Conservation (phyloP, 2,329 filamentous ascomycete genomes). For the Cucurbitaria berberidis region DNA sequence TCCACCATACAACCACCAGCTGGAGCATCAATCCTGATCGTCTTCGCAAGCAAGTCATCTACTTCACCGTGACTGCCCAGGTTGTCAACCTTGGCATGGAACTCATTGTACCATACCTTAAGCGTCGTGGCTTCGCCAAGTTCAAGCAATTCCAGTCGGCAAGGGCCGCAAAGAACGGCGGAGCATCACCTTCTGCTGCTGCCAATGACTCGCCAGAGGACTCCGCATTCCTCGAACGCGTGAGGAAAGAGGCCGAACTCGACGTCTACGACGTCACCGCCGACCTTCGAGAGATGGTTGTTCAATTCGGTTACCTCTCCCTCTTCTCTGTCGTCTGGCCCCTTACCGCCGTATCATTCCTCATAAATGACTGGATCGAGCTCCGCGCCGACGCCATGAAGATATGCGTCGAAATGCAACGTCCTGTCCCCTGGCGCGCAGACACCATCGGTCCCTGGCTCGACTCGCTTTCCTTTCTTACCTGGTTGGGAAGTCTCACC, state of each 20-base stretch:
- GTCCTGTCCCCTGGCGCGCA: constrained; percentile 85
- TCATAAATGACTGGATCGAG: constrained; percentile 96
- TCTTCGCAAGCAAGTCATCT: constrained; percentile 90
- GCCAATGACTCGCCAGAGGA: constrained; percentile 77
- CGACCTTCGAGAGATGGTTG: constrained; percentile 76
- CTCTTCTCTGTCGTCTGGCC: constrained; percentile 96
- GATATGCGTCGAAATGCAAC: constrained; percentile 85
- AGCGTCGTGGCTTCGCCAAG: constrained; percentile 77
- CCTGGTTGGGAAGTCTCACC: constrained; percentile 90
- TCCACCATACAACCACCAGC: constrained; percentile 60
- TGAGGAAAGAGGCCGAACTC: constrained; percentile 82
- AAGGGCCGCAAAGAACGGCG: constrained; percentile 63
- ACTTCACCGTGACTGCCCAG: constrained; percentile 93
- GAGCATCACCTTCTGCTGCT: constrained; percentile 55
- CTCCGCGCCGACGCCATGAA: constrained; percentile 93
- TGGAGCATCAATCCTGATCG: constrained; percentile 86
- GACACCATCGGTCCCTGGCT: constrained; percentile 97
- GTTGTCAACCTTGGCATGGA: constrained; percentile 87
- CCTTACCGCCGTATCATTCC: constrained; percentile 84
- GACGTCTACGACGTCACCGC: constrained; percentile 86
- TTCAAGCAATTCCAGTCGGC: constrained; percentile 75
- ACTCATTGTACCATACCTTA: constrained; percentile 82
- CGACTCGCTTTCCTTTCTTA: constrained; percentile 82
- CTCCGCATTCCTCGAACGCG: constrained; percentile 76
- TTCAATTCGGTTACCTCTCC: constrained; percentile 79